Conservation (phyloP, 2,329 filamentous ascomycete genomes). For the Neopestalotiopsis rosae region DNA sequence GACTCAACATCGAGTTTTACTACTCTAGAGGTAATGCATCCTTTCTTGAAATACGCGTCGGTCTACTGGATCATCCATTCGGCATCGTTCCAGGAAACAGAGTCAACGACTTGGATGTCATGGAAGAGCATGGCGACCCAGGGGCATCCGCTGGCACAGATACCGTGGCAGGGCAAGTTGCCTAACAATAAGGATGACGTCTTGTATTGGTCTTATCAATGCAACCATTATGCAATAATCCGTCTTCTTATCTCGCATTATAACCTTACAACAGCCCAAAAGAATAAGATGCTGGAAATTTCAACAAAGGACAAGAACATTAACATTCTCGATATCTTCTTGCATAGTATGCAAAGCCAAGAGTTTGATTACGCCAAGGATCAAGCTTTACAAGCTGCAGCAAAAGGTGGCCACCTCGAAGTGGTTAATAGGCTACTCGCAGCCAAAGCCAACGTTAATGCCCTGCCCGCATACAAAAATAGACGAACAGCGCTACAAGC, state of each 20-base stretch:
- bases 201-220: neutral
- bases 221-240: neutral
- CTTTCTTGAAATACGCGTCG: constrained; percentile 23
- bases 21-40: neutral
- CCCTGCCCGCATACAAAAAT: too few species aligned
- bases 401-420: constrained; percentile 10
- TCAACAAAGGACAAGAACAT: neutral
- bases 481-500: neutral
- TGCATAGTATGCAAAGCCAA: neutral
- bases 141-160: neutral
- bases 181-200: neutral
- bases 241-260: neutral
- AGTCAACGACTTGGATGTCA: constrained; percentile 19
- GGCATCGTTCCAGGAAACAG: constrained; percentile 12
- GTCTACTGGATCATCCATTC: constrained; percentile 23
- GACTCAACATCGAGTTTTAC: neutral
- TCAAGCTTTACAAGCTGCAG: constrained; percentile 7
- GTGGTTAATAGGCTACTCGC: constrained; percentile 9
- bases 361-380: neutral
- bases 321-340: neutral
- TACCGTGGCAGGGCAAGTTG: neutral
- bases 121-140: constrained; percentile 16
- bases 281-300: too few species aligned
- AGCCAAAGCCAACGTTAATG: constrained; percentile 7
- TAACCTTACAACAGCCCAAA: neutral